These are phyloP conservation scores for Ophidiomyces ophidiicola DNA, from an alignment of 2,329 filamentous ascomycete species.

Conservation along the genomic window DNA sequence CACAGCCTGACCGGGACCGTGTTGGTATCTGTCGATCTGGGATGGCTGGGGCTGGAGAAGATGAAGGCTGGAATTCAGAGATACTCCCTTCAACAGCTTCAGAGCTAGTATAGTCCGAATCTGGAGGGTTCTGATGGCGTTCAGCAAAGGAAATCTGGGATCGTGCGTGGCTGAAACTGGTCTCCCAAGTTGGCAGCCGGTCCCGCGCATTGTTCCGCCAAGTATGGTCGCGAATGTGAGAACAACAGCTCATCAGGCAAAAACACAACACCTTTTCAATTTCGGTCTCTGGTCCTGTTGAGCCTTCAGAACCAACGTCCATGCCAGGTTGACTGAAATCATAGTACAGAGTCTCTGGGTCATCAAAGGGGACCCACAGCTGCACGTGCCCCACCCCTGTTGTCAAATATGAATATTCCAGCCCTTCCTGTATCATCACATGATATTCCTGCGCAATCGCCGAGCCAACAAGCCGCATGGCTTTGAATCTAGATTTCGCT, in stretches of 20 bases:
- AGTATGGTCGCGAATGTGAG: slow-evolving; percentile 14
- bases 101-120: slow-evolving; percentile 15
- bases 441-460: slow-evolving; percentile 13
- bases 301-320: slow-evolving; percentile 14
- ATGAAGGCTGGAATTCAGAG: slow-evolving; percentile 14
- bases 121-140: slow-evolving; percentile 14
- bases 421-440: slow-evolving; percentile 13
- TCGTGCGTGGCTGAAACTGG: slow-evolving; percentile 16
- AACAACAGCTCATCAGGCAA: slow-evolving; percentile 19
- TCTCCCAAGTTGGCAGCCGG: slow-evolving; percentile 17
- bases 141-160: slow-evolving; percentile 17
- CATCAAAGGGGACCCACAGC: slow-evolving; percentile 16
- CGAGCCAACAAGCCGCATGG: slow-evolving; percentile 16
- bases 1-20: slow-evolving; percentile 16
- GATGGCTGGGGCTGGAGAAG: slow-evolving; percentile 14
- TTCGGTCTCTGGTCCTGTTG: slow-evolving; percentile 15
- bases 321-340: slow-evolving; percentile 20
- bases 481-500: slow-evolving; percentile 19
- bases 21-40: slow-evolving; percentile 15
- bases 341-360: slow-evolving; percentile 21
- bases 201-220: slow-evolving; percentile 17
- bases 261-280: slow-evolving; percentile 18
- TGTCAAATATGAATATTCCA: slow-evolving; percentile 12
- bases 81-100: no score
- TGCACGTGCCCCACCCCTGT: slow-evolving; percentile 9